Evolutionary conservation across 2,329 filamentous ascomycete species (phyloP).

Genomic region (Phaeosphaeriaceae sp.): DNA sequence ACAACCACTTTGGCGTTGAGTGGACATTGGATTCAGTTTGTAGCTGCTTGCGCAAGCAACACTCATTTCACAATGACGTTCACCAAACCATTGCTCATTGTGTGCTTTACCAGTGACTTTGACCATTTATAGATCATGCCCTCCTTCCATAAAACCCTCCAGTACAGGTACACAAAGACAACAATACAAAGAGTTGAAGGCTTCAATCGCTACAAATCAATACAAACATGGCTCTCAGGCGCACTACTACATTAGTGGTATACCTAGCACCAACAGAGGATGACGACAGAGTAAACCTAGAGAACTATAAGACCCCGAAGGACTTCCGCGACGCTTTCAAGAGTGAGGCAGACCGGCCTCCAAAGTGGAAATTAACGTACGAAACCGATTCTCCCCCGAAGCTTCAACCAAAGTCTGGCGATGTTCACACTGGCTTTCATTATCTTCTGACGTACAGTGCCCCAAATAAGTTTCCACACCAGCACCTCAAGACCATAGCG

Average conservation of each 20-base stretch:
- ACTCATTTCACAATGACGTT: neutral
- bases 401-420: neutral
- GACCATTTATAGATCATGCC: no score
- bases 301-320: neutral
- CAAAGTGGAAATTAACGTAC: neutral
- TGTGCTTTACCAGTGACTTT: no score
- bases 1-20: neutral
- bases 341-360: neutral
- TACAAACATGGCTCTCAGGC: neutral
- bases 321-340: neutral
- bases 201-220: no score
- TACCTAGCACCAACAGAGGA: neutral
- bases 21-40: neutral
- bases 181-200: no score
- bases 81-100: no score
- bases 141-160: no score
- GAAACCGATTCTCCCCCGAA: neutral
- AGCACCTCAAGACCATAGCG: neutral
- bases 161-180: no score
- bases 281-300: neutral
- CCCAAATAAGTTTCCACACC: neutral
- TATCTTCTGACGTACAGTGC: neutral
- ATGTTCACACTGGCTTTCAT: neutral
- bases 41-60: neutral
- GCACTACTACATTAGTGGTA: neutral